Evolutionary conservation across 2,329 filamentous ascomycete genomes (phyloP), one percentile per base, ranked within the genome.

Genomic region (Mollisia scopiformis): DNA sequence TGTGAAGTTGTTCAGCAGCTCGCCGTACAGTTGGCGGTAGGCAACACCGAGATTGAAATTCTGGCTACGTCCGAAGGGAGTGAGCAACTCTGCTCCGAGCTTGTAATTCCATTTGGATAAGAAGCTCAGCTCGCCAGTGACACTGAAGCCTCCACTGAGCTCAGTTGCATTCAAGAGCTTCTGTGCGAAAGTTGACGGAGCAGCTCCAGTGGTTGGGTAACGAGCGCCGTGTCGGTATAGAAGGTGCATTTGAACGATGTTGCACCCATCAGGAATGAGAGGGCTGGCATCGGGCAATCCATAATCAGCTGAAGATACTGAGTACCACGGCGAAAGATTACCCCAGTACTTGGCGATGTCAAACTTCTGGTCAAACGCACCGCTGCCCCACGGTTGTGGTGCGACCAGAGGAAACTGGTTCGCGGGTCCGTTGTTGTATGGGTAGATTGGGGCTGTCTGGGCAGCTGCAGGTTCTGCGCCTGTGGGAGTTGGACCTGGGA

Each of bases 1-100:
- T 0, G 75, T 77, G 59, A 79, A 79, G 68, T 79, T 79, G 62
- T 79, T 79, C 43, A 80, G 74, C 13, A 79, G 72, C 50, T 76
- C 69, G 7, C 77, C 74, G 47, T 76, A 79, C n/a, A 79, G 70
- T 62, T 79, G 74, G 16, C 77, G 75, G 59, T 78, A 73, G 55
- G 72, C 69, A 13, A 78, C 64, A 8, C 77, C 77, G 2, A 79
- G 71, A 13, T 77, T 64, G 64, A 79, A 79, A 54, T 75, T 72
- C 64, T 81, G 76, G 59, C 73, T 75, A 31, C 76, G 71, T 2
- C 60, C 56, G 31, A 62, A 62, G 21, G 60, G 60, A 46, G 56
- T 59, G 10, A 62, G 53, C 16, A 62, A 37, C 28, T 62, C 60
- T 27, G 56, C 60, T 23, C 60, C 60, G n/a, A 62, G 52, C 43